Conservation (phyloP, 2,329 filamentous ascomycete species). For the Claviceps cyperi region DNA sequence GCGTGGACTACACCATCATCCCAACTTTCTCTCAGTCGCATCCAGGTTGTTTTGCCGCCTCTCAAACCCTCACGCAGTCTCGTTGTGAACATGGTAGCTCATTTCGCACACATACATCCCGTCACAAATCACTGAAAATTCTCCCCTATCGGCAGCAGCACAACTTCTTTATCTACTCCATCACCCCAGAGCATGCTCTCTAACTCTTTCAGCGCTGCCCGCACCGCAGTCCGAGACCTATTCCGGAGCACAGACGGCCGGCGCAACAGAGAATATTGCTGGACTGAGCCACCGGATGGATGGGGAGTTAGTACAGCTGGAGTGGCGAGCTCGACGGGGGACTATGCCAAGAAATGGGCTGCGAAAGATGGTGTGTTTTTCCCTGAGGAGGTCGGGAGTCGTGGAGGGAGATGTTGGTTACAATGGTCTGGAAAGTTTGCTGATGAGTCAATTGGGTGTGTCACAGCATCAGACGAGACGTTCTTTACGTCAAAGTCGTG, state of each 20-base stretch:
- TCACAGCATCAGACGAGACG: constrained; percentile 1
- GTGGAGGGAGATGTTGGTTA: too few relatives aligned
- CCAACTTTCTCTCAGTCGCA: too few relatives aligned
- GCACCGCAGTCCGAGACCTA: constrained; percentile 1
- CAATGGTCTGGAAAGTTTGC: too few relatives aligned
- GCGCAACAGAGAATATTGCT: neutral
- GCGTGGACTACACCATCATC: neutral
- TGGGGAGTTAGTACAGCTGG: neutral
- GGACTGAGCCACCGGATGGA: neutral
- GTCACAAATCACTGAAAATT: too few relatives aligned
- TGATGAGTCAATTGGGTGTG: neutral
- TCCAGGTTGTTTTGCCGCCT: too few relatives aligned
- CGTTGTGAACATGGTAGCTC: too few relatives aligned
- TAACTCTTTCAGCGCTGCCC: constrained; percentile 3
- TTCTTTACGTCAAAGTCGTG: constrained; percentile 1
- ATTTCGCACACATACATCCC: too few relatives aligned
- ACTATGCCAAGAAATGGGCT: neutral
- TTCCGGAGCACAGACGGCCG: constrained; percentile 1
- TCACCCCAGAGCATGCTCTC: constrained; percentile 1
- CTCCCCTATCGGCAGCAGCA: too few relatives aligned
- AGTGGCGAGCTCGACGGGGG: neutral
- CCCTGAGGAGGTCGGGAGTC: too few relatives aligned
- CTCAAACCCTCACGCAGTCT: too few relatives aligned
- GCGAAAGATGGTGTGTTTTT: neutral
- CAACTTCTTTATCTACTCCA: too few relatives aligned